Evolutionary conservation across 2,329 filamentous ascomycete genomes (phyloP).

Genomic region (Verticillium isaacii): DNA sequence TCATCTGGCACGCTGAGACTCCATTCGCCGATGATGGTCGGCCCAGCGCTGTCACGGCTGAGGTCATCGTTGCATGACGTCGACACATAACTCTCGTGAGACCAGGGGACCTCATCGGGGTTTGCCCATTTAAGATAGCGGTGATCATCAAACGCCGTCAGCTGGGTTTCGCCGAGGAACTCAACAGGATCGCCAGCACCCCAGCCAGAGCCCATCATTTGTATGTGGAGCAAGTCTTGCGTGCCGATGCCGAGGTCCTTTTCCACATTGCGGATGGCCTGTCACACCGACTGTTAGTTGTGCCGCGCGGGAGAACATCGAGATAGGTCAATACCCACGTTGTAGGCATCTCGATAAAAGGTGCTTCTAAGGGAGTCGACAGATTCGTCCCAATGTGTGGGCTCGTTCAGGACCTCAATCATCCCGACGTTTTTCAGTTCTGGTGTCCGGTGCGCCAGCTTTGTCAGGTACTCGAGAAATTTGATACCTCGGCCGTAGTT

Average conservation of each 20-base stretch:
- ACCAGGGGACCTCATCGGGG: constrained; percentile 28
- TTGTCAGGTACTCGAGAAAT: constrained; percentile 53
- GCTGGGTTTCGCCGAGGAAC: constrained; percentile 34
- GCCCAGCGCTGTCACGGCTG: constrained; percentile 29
- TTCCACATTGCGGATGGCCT: constrained; percentile 46
- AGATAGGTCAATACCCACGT: constrained; percentile 2
- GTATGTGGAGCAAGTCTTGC: constrained; percentile 46
- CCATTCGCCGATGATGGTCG: constrained; percentile 56
- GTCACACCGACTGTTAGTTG: not conserved
- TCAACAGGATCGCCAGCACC: constrained; percentile 48
- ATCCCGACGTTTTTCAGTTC: constrained; percentile 53
- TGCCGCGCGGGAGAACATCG: not conserved
- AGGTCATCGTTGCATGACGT: constrained; percentile 45
- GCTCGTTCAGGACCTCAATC: constrained; percentile 56
- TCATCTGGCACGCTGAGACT: constrained; percentile 45
- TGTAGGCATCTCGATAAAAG: constrained; percentile 42
- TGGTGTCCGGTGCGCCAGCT: constrained; percentile 41
- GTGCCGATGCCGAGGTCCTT: constrained; percentile 31
- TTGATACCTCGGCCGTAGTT: constrained; percentile 50
- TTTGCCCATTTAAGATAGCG: constrained; percentile 52
- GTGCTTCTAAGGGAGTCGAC: constrained; percentile 26
- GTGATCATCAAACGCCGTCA: constrained; percentile 53
- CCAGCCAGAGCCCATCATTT: constrained; percentile 46
- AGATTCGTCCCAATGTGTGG: constrained; percentile 30
- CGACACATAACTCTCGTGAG: constrained; percentile 43